Evolutionary conservation across 306 rosid genomes (phyloP).

Genomic region (Alnus glutinosa): DNA sequence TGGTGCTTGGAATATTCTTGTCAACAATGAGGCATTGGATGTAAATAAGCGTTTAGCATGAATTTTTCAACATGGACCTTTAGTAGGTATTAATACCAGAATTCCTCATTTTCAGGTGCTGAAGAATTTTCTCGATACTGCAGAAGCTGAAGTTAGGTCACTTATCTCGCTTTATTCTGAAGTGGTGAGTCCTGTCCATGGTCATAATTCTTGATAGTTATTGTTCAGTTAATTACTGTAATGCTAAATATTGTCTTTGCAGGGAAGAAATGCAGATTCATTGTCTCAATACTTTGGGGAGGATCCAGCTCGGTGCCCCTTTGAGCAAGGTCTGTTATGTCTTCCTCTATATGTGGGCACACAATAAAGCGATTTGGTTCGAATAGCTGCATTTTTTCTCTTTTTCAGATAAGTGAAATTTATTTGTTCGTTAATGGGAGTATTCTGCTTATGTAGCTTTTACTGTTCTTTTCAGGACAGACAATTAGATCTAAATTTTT

Average conservation of each 20-base stretch:
- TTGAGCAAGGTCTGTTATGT: slow-evolving; percentile 86
- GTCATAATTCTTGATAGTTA: slow-evolving; percentile 17
- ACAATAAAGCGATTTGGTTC: background rate
- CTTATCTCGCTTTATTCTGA: slow-evolving; percentile 90
- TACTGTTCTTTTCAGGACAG: background rate
- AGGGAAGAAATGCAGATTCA: slow-evolving; percentile 98
- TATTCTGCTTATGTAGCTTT: background rate
- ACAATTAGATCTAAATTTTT: background rate
- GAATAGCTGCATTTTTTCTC: background rate
- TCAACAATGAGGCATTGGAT: background rate
- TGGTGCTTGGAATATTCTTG: slow-evolving; percentile 4
- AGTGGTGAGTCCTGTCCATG: slow-evolving; percentile 66
- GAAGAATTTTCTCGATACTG: slow-evolving; percentile 81
- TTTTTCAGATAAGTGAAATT: background rate
- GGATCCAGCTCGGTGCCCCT: slow-evolving; percentile 98
- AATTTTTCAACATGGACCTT: background rate
- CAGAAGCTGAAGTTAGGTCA: slow-evolving; percentile 97
- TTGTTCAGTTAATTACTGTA: slow-evolving; percentile 27
- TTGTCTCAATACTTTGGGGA: slow-evolving; percentile 96
- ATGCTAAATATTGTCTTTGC: slow-evolving; percentile 36
- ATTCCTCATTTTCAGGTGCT: slow-evolving; percentile 64
- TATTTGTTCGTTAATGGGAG: background rate
- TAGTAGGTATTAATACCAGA: slow-evolving; percentile 1
- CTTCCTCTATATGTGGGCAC: slow-evolving; percentile 11
- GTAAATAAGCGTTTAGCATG: background rate